Percentiles rank a stretch among this genome's conserved stretches.
Conservation (phyloP, 208 protist species). For the Leishmania lainsoni region DNA sequence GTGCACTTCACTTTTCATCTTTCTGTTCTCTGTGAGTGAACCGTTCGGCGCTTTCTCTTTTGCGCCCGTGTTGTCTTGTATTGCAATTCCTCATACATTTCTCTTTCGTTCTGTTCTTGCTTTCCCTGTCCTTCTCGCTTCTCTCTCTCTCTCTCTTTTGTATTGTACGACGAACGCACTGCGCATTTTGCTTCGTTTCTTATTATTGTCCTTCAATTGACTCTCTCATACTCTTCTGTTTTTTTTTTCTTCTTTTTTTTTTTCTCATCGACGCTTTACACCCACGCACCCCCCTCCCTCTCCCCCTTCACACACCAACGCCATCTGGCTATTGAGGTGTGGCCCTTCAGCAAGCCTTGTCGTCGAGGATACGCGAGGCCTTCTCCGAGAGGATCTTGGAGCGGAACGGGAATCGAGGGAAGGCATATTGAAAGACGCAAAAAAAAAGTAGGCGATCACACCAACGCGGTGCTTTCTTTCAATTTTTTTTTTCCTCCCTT, state of each 20-base stretch:
- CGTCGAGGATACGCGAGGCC: no score
- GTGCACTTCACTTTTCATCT: background rate
- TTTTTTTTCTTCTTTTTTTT: background rate
- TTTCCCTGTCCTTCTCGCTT: background rate
- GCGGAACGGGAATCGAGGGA: no score
- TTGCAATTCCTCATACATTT: background rate
- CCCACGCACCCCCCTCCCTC: background rate
- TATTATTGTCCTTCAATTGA: background rate
- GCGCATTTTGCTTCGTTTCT: background rate
- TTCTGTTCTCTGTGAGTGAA: background rate
- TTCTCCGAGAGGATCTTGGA: background rate
- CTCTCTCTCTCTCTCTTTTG: background rate
- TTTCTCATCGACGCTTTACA: conserved; percentile 1
- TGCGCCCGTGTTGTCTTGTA: background rate
- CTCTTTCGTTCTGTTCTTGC: background rate
- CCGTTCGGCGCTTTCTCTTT: background rate
- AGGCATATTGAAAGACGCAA: background rate
- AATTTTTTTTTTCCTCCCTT: background rate
- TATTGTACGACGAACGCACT: background rate
- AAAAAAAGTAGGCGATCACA: no score
- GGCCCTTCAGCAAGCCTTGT: background rate
- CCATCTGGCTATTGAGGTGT: background rate
- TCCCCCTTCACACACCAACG: background rate
- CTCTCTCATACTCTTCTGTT: background rate
- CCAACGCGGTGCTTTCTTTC: background rate